Evolutionary conservation across 345 rosid genomes (phyloP), one percentile per base, ranked within the genome.

Genomic region (Euphorbia tirucalli): DNA sequence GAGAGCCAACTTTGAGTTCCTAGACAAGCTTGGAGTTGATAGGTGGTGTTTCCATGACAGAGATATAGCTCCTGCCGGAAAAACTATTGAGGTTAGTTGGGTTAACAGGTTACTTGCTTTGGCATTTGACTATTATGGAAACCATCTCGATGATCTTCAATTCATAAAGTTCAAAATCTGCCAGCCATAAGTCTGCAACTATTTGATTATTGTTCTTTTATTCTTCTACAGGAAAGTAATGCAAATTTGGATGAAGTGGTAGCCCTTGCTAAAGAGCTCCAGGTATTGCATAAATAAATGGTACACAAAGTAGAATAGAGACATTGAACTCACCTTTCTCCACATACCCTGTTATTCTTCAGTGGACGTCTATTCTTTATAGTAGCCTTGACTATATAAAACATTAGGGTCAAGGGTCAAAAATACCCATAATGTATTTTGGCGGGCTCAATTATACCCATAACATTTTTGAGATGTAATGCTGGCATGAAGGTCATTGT

Each of bases 1-100:
- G 99, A 90, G 97, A 77, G 99, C 97, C 69, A 95, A 95, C 83
- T 92, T 95, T 71, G 99, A 95, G 89, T 90, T 95, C 77, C 71
- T 92, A 65, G 82, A 87, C 79, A 95, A 92, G 83, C 90, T 95
- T 72, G 99, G 99, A 73, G 93, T 95, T 83, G 96, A 92, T 61
- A 57, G 79, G 71, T 92, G 99, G 99, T 92, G 97, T 80, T 95
- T 95, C 81, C 99, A 95, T 71, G 99, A 95, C 75, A 89, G 97
- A 71, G 97, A 95, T 81, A 89, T 95, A 15, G 97, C 99, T 37
- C 97, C 97, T 24, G 93, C 90, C 68, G 97, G 89, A 30, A 77
- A 71, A 72, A 88, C 93, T 35, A 83, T 95, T 48, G 83, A 90
- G 93, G 98, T 90, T 54, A 79, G 74, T 73, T 2, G n/a, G 31